Conservation (phyloP, 495 filamentous ascomycete species). For the Elaphomyces granulatus region DNA sequence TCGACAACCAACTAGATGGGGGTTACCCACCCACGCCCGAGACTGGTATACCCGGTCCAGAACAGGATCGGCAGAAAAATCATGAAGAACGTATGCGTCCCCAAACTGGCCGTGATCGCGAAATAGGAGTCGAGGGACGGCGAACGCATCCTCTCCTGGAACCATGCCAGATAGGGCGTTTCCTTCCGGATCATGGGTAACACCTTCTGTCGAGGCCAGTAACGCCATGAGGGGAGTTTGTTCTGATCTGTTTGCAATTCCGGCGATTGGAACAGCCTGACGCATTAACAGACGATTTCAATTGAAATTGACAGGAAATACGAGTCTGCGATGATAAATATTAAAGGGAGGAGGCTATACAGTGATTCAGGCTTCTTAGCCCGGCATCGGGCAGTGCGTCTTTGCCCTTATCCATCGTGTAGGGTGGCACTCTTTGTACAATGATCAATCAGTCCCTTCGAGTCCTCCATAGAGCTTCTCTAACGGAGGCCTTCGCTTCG, state of each 20-base stretch:
- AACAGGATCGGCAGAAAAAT: slow-evolving; percentile 81
- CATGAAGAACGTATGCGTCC: slow-evolving; percentile 99
- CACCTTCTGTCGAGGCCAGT: slow-evolving; percentile 61
- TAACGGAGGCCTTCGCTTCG: no score
- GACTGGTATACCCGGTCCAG: slow-evolving; percentile 75
- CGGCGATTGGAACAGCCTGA: not conserved
- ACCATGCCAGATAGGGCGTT: slow-evolving; percentile 78
- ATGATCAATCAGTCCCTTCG: no score
- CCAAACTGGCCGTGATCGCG: slow-evolving; percentile 89
- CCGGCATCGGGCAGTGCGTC: slow-evolving; percentile 51
- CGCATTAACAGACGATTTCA: not conserved
- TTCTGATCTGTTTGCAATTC: slow-evolving; percentile 49
- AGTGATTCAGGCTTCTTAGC: slow-evolving; percentile 58
- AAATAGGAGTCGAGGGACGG: slow-evolving; percentile 88
- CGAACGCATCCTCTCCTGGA: slow-evolving; percentile 64
- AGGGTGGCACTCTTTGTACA: not conserved
- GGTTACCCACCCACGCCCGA: slow-evolving; percentile 63
- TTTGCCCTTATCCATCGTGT: slow-evolving; percentile 23
- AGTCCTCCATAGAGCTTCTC: no score
- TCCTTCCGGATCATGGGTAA: slow-evolving; percentile 88
- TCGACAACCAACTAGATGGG: not conserved
- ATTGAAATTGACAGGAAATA: no score
- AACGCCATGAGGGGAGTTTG: slow-evolving; percentile 78
- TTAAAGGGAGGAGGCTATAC: slow-evolving; percentile 46
- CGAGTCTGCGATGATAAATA: no score